A percentile compares a stretch with the other conserved stretches of the same genome.
Conservation (phyloP, 202 grass and related monocot species). For the Schoenoplectus tabernaemontani region DNA sequence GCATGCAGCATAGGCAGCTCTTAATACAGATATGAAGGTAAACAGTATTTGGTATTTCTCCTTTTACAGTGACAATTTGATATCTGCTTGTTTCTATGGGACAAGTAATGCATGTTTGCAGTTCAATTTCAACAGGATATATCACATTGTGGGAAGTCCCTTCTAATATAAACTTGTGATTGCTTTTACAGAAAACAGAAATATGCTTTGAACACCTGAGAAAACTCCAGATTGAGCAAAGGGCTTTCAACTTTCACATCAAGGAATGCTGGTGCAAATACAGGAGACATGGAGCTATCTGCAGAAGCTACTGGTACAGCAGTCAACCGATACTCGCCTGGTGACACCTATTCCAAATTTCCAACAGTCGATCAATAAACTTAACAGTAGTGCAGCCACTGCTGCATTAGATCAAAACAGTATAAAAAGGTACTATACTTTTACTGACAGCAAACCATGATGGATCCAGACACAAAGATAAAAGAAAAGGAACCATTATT, state of each 20-base stretch:
- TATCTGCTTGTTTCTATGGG: neutral
- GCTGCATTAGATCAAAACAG: neutral
- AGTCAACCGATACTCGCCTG: constrained; percentile 70
- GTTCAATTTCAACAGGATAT: neutral
- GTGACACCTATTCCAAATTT: constrained; percentile 48
- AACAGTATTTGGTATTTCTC: neutral
- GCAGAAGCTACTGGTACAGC: constrained; percentile 62
- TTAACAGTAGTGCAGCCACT: neutral
- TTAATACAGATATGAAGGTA: neutral
- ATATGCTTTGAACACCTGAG: constrained; percentile 49
- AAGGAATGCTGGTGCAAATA: constrained; percentile 77
- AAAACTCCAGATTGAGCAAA: constrained; percentile 74
- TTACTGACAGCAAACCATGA: neutral
- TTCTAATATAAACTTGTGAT: neutral
- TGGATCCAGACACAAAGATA: neutral
- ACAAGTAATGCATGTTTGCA: neutral
- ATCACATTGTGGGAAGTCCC: neutral
- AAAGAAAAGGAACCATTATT: neutral
- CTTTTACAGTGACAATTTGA: neutral
- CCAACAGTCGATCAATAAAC: neutral
- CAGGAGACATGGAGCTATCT: constrained; percentile 43
- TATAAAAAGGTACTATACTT: neutral
- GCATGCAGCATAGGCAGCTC: neutral
- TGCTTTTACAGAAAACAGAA: constrained; percentile 7
- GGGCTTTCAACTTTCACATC: constrained; percentile 68